Percentiles rank a stretch among this genome's conserved stretches.
phyloP scores from a whole-genome alignment of 2,329 filamentous ascomycete genomes.

The Pyrenophora tritici-repentis region DNA sequence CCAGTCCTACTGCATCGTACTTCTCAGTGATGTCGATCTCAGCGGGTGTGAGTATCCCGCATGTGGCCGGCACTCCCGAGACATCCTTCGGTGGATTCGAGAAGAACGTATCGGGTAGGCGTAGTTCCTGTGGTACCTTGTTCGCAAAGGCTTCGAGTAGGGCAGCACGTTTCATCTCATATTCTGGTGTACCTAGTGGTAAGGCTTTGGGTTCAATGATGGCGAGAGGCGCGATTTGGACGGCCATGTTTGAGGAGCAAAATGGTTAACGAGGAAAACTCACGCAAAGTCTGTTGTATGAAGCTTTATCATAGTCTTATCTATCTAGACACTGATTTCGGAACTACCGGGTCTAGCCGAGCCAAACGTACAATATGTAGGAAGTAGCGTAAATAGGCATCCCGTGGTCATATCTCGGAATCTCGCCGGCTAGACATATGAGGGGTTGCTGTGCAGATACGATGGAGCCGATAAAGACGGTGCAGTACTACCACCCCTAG shows the following conservation, averaged over 20 bases:
- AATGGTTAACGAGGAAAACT: neutral
- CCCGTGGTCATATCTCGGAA: neutral
- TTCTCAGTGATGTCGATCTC: constrained; percentile 58
- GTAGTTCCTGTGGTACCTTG: constrained; percentile 20
- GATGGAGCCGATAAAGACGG: too few relatives aligned
- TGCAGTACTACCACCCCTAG: too few relatives aligned
- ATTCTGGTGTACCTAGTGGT: constrained; percentile 25
- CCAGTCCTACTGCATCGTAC: constrained; percentile 52
- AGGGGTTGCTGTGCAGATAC: too few relatives aligned
- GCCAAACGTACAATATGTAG: neutral
- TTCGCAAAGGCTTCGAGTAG: constrained; percentile 21
- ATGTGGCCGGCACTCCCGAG: constrained; percentile 27
- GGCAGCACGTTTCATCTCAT: constrained; percentile 21
- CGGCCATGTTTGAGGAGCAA: constrained; percentile 5
- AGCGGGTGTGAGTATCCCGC: constrained; percentile 52
- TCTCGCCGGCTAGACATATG: too few relatives aligned
- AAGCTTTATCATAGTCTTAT: too few relatives aligned
- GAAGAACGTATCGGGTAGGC: constrained; percentile 13
- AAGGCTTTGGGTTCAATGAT: constrained; percentile 17
- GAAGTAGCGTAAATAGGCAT: neutral
- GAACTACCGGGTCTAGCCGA: neutral
- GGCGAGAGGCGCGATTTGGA: constrained; percentile 3
- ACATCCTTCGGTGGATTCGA: constrained; percentile 25
- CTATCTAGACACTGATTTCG: neutral
- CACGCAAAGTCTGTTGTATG: neutral